These are phyloP conservation scores for Ceratobasidium sp. DNA, from an alignment of 1,284 basidiomycete genomes.

Conservation along the genomic window DNA sequence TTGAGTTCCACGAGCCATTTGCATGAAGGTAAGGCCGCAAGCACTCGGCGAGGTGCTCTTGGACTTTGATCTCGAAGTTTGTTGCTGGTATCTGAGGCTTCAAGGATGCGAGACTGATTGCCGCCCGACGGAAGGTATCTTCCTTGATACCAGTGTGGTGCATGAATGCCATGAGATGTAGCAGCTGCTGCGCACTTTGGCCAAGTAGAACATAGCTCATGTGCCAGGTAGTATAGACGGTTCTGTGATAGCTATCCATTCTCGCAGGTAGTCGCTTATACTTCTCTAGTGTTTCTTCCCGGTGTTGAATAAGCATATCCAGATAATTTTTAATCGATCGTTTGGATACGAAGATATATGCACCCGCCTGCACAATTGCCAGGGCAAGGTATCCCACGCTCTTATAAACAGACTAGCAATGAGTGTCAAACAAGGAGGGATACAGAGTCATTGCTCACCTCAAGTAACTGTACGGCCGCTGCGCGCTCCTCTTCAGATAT, in stretches of 20 bases:
- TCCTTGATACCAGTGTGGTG: background rate
- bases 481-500: background rate
- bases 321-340: background rate
- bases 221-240: background rate
- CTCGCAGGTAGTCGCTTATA: background rate
- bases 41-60: background rate
- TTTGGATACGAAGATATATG: conserved; percentile 3
- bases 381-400: background rate
- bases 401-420: too few relatives aligned
- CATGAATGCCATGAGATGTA: conserved; percentile 1
- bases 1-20: background rate
- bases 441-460: background rate
- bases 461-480: background rate
- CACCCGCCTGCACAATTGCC: conserved; percentile 32
- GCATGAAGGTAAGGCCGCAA: background rate
- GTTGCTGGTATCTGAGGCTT: background rate
- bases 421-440: too few relatives aligned
- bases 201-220: background rate
- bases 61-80: background rate
- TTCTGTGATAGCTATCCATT: background rate
- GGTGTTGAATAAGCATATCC: background rate
- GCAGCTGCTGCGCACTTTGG: background rate
- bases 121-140: conserved; percentile 3
- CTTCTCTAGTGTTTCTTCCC: background rate
- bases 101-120: background rate